Evolutionary conservation across 2,329 filamentous ascomycete species (phyloP).

Genomic region (Plectosphaerella cucumerina): DNA sequence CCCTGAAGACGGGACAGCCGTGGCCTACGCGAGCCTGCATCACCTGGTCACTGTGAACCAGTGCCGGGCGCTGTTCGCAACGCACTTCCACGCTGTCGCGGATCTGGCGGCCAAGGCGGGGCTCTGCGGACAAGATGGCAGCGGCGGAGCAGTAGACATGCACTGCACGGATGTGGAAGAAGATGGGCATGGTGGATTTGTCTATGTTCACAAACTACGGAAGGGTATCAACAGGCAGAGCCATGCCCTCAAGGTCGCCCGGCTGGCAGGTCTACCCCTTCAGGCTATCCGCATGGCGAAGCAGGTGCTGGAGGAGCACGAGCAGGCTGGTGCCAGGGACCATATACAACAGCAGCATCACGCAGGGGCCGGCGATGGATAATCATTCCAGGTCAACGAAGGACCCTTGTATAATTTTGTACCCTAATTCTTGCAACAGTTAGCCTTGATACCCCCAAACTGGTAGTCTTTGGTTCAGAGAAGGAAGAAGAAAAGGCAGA

Average conservation of each 20-base stretch:
- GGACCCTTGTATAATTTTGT: not conserved
- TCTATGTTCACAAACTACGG: constrained; percentile 79
- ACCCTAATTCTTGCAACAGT: constrained; percentile 16
- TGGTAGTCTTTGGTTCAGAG: constrained; percentile 14
- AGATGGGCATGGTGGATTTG: constrained; percentile 65
- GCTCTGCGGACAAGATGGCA: constrained; percentile 29
- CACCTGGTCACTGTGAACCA: constrained; percentile 75
- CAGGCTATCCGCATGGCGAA: constrained; percentile 65
- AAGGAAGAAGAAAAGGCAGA: constrained; percentile 15
- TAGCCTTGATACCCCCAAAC: constrained; percentile 33
- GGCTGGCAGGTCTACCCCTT: constrained; percentile 76
- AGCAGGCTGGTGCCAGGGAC: not conserved
- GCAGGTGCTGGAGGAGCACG: constrained; percentile 40
- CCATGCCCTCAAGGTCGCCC: constrained; percentile 93
- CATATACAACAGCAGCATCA: not conserved
- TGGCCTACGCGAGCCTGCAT: constrained; percentile 83
- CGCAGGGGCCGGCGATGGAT: constrained; percentile 9
- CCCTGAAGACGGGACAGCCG: constrained; percentile 83
- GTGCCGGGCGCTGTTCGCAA: constrained; percentile 84
- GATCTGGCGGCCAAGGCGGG: constrained; percentile 63
- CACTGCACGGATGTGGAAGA: constrained; percentile 92
- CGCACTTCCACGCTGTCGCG: constrained; percentile 84
- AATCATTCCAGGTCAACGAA: not conserved
- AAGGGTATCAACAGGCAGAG: constrained; percentile 81
- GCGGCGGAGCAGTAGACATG: constrained; percentile 50